Conservation (phyloP, 495 filamentous ascomycete genomes). For the Penicillium crystallinum region DNA sequence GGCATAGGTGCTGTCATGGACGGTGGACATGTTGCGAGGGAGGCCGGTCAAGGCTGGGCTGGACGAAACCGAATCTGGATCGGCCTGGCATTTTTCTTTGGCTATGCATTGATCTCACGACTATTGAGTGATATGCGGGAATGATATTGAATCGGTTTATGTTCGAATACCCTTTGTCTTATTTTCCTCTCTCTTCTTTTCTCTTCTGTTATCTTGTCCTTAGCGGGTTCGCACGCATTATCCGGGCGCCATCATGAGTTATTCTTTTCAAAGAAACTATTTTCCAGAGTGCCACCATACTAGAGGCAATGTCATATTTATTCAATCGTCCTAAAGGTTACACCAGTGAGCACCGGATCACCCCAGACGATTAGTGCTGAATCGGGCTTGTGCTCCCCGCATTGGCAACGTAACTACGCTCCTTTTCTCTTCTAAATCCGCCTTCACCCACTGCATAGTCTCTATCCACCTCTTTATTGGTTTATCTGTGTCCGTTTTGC, state of each 20-base stretch:
- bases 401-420: constrained; percentile 23
- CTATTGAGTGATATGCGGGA: constrained; percentile 55
- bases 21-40: constrained; percentile 62
- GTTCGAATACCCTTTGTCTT: constrained; percentile 2
- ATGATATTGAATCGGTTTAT: constrained; percentile 13
- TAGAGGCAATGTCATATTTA: neutral
- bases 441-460: constrained; percentile 9
- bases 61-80: constrained; percentile 70
- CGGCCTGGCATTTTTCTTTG: constrained; percentile 59
- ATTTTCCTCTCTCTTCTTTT: neutral
- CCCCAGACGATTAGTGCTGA: constrained; percentile 9
- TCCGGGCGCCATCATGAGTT: constrained; percentile 10
- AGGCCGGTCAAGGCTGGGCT: constrained; percentile 78
- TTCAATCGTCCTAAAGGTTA: constrained; percentile 9
- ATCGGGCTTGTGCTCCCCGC: constrained; percentile 23
- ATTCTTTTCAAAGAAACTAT: neutral
- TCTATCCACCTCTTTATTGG: constrained; percentile 12
- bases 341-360: constrained; percentile 20
- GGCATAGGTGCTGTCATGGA: constrained; percentile 78
- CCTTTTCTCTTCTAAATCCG: constrained; percentile 19
- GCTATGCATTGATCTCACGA: constrained; percentile 74
- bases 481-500: constrained; percentile 4
- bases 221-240: constrained; percentile 19
- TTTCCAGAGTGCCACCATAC: neutral
- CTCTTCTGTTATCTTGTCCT: neutral